Percentiles rank a stretch among this genome's conserved stretches.
Conservation (phyloP, 257 asterid species). For the Petrea volubilis region DNA sequence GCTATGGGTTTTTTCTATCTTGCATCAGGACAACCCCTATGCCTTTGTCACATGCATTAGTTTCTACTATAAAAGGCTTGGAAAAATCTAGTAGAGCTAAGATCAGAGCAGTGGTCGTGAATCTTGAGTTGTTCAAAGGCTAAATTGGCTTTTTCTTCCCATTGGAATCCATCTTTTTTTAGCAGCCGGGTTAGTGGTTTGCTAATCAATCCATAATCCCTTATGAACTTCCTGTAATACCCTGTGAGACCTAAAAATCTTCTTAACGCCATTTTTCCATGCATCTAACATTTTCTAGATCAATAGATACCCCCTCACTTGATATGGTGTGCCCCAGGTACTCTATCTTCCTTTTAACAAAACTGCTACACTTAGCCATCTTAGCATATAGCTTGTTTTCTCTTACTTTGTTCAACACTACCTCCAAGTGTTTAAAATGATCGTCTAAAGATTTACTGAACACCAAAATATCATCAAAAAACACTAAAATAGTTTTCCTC, state of each 20-base stretch:
- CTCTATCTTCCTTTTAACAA: not conserved
- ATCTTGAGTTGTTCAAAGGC: not conserved
- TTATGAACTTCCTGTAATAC: too few relatives aligned
- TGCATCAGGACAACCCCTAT: not conserved
- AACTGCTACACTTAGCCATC: not conserved
- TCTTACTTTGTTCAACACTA: not conserved
- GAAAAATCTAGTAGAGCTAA: not conserved
- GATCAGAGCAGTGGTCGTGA: not conserved
- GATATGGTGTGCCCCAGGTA: not conserved
- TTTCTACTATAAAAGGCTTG: not conserved
- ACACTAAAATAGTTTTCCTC: not conserved
- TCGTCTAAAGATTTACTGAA: not conserved
- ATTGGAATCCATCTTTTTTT: too few relatives aligned
- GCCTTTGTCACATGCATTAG: not conserved
- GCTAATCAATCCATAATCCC: too few relatives aligned
- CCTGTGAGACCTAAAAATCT: not conserved
- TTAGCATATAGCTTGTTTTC: not conserved
- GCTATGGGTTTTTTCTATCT: not conserved
- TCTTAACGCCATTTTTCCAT: not conserved
- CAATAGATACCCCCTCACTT: not conserved
- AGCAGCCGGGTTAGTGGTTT: too few relatives aligned
- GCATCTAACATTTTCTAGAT: not conserved
- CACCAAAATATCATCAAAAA: not conserved
- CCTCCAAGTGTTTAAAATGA: not conserved
- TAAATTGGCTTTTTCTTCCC: not conserved